phyloP scores from a whole-genome alignment of 2,329 filamentous ascomycete species.

The Volutella citrinella region DNA sequence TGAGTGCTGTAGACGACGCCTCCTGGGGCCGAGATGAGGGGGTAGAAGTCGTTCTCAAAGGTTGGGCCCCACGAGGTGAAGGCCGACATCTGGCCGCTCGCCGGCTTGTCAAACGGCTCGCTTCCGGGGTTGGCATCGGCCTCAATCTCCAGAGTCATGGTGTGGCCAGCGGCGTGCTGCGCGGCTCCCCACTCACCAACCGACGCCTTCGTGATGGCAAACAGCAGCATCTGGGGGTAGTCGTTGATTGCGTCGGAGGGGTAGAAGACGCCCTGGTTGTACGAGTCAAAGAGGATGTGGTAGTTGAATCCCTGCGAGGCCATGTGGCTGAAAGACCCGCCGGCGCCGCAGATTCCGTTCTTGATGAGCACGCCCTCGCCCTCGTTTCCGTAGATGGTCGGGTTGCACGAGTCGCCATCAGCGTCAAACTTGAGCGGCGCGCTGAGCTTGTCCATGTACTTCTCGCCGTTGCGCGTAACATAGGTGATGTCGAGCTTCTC shows the following conservation, averaged over 20 bases:
- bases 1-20: conserved; percentile 17
- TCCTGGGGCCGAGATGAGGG: conserved; percentile 14
- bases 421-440: conserved; percentile 9
- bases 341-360: conserved; percentile 9
- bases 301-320: conserved; percentile 10
- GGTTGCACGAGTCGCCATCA: conserved; percentile 15
- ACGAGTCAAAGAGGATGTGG: conserved; percentile 13
- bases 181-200: conserved; percentile 13
- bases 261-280: conserved; percentile 19
- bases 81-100: conserved; percentile 13
- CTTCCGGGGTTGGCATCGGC: conserved; percentile 8
- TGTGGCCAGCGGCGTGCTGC: conserved; percentile 8
- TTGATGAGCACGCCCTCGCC: conserved; percentile 9
- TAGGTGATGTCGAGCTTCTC: conserved; percentile 11
- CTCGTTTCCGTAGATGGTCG: conserved; percentile 2
- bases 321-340: not conserved
- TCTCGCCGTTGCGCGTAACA: conserved; percentile 12
- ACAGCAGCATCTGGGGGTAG: conserved; percentile 6
- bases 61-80: conserved; percentile 20
- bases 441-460: conserved; percentile 11
- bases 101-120: conserved; percentile 6
- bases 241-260: not conserved
- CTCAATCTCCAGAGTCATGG: conserved; percentile 9
- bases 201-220: conserved; percentile 9
- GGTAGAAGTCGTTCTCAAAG: conserved; percentile 19